A percentile compares a stretch with the other conserved stretches of the same genome.
These are phyloP conservation scores for Trichosporon coremiiforme DNA, from an alignment of 1,284 basidiomycete species.

Conservation along the genomic window DNA sequence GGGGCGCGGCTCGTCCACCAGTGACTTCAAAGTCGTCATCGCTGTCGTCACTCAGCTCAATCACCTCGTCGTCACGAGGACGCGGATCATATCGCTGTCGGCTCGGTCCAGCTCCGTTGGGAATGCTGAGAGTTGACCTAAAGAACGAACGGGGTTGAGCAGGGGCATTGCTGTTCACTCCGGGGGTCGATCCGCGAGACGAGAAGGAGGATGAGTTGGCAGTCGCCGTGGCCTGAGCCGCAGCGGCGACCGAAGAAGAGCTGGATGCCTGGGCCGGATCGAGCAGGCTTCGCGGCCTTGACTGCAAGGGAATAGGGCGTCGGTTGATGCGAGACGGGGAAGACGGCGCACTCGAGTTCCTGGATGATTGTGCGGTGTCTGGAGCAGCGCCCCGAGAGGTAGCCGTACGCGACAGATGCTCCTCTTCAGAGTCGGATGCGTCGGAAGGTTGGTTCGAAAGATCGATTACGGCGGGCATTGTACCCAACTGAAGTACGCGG, in stretches of 20 bases:
- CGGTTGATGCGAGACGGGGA: background rate
- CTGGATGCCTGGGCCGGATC: conserved; percentile 8
- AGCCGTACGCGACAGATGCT: conserved; percentile 1
- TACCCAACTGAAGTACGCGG: too few relatives aligned
- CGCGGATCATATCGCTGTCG: conserved; percentile 6
- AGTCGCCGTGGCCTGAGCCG: background rate
- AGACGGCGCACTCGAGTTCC: background rate
- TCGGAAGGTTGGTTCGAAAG: conserved; percentile 11
- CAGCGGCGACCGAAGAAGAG: background rate
- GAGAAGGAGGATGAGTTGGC: background rate
- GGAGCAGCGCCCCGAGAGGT: too few relatives aligned
- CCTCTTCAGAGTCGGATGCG: conserved; percentile 11
- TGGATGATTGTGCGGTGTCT: too few relatives aligned
- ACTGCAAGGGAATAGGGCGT: background rate
- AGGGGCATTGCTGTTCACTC: background rate
- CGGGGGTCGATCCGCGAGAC: background rate
- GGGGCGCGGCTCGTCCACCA: conserved; percentile 5
- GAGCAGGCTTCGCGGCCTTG: conserved; percentile 2
- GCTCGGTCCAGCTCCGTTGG: conserved; percentile 1
- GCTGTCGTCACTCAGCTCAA: conserved; percentile 14
- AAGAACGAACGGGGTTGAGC: background rate
- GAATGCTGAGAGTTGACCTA: conserved; percentile 3
- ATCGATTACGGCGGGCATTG: background rate
- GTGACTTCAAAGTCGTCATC: conserved; percentile 11
- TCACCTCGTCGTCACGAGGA: conserved; percentile 10